phyloP scores from a whole-genome alignment of 2,329 filamentous ascomycete species.

The Stemphylium beticola region DNA sequence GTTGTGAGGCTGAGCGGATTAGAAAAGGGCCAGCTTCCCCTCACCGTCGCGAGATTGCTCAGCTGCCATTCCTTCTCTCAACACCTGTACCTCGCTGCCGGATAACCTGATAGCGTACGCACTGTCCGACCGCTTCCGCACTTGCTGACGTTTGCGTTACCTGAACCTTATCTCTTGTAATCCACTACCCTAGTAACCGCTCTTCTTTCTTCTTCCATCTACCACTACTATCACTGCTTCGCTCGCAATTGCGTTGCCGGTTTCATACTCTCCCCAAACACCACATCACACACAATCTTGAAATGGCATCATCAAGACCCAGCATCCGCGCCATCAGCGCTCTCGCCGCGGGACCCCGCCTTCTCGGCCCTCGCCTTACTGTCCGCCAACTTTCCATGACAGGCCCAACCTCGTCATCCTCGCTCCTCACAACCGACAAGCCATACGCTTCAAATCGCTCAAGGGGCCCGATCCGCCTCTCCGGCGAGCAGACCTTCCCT shows the following conservation, averaged over 20 bases:
- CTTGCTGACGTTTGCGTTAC: conserved; percentile 3
- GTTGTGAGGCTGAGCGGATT: conserved; percentile 6
- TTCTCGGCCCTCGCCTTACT: conserved; percentile 49
- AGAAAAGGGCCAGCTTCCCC: conserved; percentile 24
- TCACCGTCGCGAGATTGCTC: conserved; percentile 11
- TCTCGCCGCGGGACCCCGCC: conserved; percentile 49
- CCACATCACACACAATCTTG: conserved; percentile 3
- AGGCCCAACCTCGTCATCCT: conserved; percentile 62
- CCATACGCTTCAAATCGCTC: conserved; percentile 46
- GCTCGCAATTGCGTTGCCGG: not conserved
- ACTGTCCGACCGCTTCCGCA: conserved; percentile 5
- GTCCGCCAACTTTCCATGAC: conserved; percentile 65
- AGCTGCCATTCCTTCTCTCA: conserved; percentile 6
- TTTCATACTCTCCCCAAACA: not conserved
- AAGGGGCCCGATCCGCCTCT: conserved; percentile 56
- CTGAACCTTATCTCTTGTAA: conserved; percentile 7
- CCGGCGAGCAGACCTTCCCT: conserved; percentile 58
- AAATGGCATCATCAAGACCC: conserved; percentile 19
- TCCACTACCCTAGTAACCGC: conserved; percentile 2
- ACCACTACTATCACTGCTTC: not conserved
- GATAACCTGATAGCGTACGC: conserved; percentile 4
- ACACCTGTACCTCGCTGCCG: conserved; percentile 4
- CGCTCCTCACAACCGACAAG: conserved; percentile 58
- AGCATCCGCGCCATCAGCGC: conserved; percentile 36
- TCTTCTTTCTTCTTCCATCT: not conserved